Conservation (phyloP, 352 stramenopile species). For the Blastocystis sp. region DNA sequence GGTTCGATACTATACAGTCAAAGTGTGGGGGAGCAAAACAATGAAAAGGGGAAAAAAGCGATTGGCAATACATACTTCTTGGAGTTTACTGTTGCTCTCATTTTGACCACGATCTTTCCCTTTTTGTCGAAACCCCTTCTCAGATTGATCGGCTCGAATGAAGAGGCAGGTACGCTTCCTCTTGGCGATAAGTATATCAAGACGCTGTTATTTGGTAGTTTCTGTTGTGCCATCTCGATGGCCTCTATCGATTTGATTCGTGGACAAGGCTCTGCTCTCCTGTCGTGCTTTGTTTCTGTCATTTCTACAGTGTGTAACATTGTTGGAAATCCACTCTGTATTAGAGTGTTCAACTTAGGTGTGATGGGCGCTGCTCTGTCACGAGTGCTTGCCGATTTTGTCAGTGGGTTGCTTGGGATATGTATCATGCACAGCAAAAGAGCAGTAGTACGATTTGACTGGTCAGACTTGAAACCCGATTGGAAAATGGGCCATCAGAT, state of each 20-base stretch:
- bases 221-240: constrained; percentile 38
- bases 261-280: constrained; percentile 3
- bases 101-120: background rate
- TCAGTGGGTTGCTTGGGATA: background rate
- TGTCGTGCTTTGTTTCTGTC: constrained; percentile 33
- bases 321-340: constrained; percentile 20
- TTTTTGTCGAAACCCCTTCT: constrained; percentile 20
- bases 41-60: background rate
- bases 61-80: constrained; percentile 52
- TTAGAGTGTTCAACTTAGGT: constrained; percentile 13
- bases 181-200: background rate
- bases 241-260: constrained; percentile 40
- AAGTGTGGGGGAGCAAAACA: constrained; percentile 23
- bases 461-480: background rate
- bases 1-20: constrained; percentile 35
- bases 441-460: background rate
- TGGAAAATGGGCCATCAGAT: background rate
- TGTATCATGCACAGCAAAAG: background rate
- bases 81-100: constrained; percentile 4
- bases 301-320: constrained; percentile 40
- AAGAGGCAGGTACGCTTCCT: background rate
- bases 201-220: background rate
- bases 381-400: constrained; percentile 20
- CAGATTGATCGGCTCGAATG: background rate
- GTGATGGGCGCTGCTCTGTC: constrained; percentile 7